Evolutionary conservation across 2,329 filamentous ascomycete genomes (phyloP).

Genomic region (Neonectria hederae): DNA sequence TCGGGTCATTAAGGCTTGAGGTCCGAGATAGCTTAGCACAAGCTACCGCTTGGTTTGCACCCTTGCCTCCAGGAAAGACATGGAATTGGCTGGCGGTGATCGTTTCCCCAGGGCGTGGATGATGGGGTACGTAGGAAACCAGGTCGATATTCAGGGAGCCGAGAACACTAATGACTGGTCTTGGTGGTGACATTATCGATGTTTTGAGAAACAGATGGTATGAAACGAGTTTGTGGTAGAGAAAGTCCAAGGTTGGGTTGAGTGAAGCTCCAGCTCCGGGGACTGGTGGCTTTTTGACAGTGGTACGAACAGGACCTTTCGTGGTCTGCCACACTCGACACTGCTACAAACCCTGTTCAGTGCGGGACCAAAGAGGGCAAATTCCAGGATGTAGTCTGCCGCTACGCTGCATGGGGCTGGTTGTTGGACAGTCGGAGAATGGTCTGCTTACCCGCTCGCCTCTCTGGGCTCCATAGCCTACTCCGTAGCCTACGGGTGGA

Average conservation of each 20-base stretch:
- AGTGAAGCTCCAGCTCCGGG: neutral
- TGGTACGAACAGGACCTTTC: neutral
- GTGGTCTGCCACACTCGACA: neutral
- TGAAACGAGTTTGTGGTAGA: neutral
- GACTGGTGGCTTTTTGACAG: neutral
- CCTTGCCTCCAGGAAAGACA: constrained; percentile 74
- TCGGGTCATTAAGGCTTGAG: constrained; percentile 13
- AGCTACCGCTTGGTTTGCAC: constrained; percentile 79
- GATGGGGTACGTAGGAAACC: constrained; percentile 72
- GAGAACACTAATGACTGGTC: constrained; percentile 50
- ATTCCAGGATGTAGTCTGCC: neutral
- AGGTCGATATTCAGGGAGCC: constrained; percentile 79
- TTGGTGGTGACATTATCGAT: neutral
- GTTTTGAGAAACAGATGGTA: neutral
- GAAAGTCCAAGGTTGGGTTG: neutral
- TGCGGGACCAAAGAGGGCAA: neutral
- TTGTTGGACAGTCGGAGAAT: neutral
- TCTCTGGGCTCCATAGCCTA: neutral
- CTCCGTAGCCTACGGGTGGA: neutral
- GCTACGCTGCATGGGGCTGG: neutral
- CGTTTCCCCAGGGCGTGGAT: constrained; percentile 76
- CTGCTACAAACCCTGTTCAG: neutral
- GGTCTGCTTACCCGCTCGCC: neutral
- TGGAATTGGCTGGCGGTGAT: constrained; percentile 72
- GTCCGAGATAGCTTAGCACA: constrained; percentile 66